phyloP scores from a whole-genome alignment of 768 basidiomycete genomes.

The Tremella fuciformis region DNA sequence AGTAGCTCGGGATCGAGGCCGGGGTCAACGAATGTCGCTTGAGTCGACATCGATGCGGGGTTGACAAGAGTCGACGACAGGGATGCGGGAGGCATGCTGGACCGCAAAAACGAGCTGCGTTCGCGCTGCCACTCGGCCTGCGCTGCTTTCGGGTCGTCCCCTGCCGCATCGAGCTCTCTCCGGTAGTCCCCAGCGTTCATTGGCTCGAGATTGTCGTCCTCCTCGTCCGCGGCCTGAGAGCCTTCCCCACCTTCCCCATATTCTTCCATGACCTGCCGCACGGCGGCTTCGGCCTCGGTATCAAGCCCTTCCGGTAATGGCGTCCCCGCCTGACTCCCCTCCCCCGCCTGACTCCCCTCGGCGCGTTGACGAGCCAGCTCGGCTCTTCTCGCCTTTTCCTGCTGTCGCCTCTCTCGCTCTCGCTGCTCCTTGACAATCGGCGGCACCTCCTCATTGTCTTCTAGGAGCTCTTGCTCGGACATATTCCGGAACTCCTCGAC shows the following conservation, averaged over 20 bases:
- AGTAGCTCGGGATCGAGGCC: background rate
- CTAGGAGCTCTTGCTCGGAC: slow-evolving; percentile 22
- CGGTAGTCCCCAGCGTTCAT: slow-evolving; percentile 5
- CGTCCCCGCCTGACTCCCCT: slow-evolving; percentile 13
- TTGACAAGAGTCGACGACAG: background rate
- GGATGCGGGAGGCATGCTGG: background rate
- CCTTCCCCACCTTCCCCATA: slow-evolving; percentile 42
- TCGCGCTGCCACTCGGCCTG: slow-evolving; percentile 19
- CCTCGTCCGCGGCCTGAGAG: slow-evolving; percentile 29
- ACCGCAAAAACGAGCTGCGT: background rate
- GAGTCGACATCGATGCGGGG: background rate
- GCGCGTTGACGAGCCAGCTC: background rate
- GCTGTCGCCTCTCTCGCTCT: slow-evolving; percentile 20
- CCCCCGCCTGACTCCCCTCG: background rate
- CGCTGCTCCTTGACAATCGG: slow-evolving; percentile 32
- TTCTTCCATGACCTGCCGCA: slow-evolving; percentile 12
- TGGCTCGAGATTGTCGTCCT: slow-evolving; percentile 9
- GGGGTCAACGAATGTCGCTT: slow-evolving; percentile 5
- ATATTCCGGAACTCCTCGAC: slow-evolving; percentile 80
- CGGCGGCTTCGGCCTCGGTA: slow-evolving; percentile 1
- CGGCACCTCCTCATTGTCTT: slow-evolving; percentile 32
- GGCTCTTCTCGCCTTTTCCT: slow-evolving; percentile 22
- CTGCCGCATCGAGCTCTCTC: slow-evolving; percentile 22
- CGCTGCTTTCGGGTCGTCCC: slow-evolving; percentile 21
- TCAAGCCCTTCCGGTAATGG: slow-evolving; percentile 10